phyloP scores from a whole-genome alignment of 2,329 filamentous ascomycete species.

The Pezicula neosporulosa region DNA sequence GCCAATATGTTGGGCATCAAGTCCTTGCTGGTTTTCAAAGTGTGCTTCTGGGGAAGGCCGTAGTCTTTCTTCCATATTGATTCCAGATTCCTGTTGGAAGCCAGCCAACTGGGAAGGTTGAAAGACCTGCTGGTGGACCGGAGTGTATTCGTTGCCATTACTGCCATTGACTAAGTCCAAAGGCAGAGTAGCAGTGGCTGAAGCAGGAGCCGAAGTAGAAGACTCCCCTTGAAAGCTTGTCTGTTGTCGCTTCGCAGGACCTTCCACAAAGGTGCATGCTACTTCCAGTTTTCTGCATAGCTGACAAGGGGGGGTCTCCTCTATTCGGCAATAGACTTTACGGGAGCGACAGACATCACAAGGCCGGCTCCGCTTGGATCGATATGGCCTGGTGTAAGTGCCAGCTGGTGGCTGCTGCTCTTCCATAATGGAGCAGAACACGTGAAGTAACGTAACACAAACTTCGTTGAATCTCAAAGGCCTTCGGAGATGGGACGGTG shows the following conservation, averaged over 20 bases:
- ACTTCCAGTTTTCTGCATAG: constrained; percentile 1
- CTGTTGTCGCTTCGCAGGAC: constrained; percentile 1
- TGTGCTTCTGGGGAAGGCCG: background rate
- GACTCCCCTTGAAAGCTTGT: background rate
- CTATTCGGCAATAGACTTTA: constrained; percentile 1
- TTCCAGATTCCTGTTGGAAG: background rate
- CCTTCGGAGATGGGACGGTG: no score
- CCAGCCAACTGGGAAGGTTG: background rate
- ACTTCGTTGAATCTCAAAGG: no score
- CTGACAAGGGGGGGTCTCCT: background rate
- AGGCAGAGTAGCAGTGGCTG: background rate
- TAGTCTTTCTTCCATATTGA: background rate
- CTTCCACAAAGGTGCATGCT: background rate
- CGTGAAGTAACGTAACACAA: no score
- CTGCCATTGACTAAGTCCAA: background rate
- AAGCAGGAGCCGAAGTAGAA: background rate
- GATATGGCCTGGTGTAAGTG: background rate
- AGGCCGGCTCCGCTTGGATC: background rate
- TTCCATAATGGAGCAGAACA: background rate
- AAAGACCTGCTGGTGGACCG: background rate
- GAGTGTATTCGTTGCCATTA: background rate
- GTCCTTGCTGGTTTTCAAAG: background rate
- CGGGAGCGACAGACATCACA: constrained; percentile 1
- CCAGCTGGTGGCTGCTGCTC: background rate
- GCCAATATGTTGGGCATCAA: background rate